Evolutionary conservation across 768 basidiomycete genomes (phyloP).

Genomic region (Phaeotremella skinneri): DNA sequence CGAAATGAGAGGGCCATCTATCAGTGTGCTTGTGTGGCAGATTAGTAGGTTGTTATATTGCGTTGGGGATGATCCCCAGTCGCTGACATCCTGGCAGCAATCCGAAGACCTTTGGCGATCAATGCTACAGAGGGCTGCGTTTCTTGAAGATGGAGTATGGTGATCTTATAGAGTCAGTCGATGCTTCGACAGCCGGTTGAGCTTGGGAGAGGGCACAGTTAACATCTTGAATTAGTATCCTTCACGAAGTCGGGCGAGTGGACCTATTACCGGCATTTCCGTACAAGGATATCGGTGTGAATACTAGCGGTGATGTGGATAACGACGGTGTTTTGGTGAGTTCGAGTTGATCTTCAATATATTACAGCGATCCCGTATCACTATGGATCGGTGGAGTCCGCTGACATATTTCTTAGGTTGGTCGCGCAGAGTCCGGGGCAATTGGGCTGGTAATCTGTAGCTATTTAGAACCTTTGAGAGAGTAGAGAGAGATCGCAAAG

Average conservation of each 20-base stretch:
- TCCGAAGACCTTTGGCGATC: constrained; percentile 24
- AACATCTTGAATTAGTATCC: constrained; percentile 29
- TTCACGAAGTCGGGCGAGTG: constrained; percentile 52
- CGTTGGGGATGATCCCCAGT: background rate
- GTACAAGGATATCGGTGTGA: constrained; percentile 48
- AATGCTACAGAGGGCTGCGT: constrained; percentile 42
- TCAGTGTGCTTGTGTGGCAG: constrained; percentile 51
- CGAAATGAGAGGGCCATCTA: constrained; percentile 43
- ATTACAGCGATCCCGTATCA: no score
- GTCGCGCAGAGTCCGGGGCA: constrained; percentile 29
- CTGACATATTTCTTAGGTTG: constrained; percentile 17
- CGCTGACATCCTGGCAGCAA: constrained; percentile 17
- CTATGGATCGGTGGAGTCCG: no score
- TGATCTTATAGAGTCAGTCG: constrained; percentile 47
- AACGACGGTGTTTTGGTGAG: constrained; percentile 50
- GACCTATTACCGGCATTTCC: constrained; percentile 50
- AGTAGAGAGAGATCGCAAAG: background rate
- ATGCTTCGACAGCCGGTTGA: background rate
- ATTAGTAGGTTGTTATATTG: constrained; percentile 42
- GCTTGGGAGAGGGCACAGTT: background rate
- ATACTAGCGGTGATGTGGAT: no score
- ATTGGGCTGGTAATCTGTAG: constrained; percentile 52
- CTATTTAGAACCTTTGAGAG: constrained; percentile 44
- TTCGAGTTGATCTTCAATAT: background rate
- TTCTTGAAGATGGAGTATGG: constrained; percentile 47